Conservation (phyloP, 495 filamentous ascomycete species). For the Penicillium dipodomyicola region DNA sequence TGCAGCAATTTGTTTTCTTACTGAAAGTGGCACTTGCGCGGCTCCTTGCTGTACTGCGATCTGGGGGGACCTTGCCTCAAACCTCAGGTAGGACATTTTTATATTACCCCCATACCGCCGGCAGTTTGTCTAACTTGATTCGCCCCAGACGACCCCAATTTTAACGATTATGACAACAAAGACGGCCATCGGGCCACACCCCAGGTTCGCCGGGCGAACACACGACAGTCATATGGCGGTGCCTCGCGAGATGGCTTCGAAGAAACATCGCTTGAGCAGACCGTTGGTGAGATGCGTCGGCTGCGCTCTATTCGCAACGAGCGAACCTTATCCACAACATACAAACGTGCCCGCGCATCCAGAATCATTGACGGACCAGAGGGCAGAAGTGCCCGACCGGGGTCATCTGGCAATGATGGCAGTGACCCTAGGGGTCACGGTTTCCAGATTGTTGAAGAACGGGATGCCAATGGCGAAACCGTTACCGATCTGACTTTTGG, state of each 20-base stretch:
- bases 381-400: conserved; percentile 70
- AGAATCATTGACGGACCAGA: conserved; percentile 91
- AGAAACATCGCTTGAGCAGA: conserved; percentile 86
- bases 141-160: conserved; percentile 66
- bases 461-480: conserved; percentile 69
- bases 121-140: conserved; percentile 17
- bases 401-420: conserved; percentile 70
- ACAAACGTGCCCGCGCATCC: conserved; percentile 85
- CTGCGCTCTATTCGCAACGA: conserved; percentile 91
- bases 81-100: conserved; percentile 56
- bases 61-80: conserved; percentile 72
- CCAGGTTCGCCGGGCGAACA: conserved; percentile 57
- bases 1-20: conserved; percentile 93
- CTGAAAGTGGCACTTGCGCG: conserved; percentile 88
- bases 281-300: conserved; percentile 89
- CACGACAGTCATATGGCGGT: conserved; percentile 68
- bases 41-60: conserved; percentile 80
- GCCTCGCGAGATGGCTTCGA: conserved; percentile 55
- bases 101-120: conserved; percentile 1
- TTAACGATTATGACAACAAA: conserved; percentile 62
- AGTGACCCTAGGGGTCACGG: conserved; percentile 55
- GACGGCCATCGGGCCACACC: conserved; percentile 57
- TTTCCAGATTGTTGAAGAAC: conserved; percentile 85
- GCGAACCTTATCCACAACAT: conserved; percentile 85
- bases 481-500: conserved; percentile 77